Evolutionary conservation across 805 yeast species (phyloP).

Genomic region (Jamesozyma lodderae): DNA sequence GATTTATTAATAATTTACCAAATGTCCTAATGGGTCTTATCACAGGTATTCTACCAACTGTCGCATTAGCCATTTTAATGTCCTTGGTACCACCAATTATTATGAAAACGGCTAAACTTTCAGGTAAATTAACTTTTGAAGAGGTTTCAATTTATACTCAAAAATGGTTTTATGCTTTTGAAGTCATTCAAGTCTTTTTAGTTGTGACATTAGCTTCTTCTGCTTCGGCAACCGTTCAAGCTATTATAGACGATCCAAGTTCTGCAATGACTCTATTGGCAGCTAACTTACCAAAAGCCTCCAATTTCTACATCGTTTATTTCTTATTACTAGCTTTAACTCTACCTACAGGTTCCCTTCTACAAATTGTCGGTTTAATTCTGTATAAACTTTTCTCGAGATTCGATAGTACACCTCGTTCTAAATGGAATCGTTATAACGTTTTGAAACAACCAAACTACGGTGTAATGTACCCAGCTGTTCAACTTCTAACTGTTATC

Average conservation of each 20-base stretch:
- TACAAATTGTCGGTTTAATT: constrained; percentile 67
- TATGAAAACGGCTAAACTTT: constrained; percentile 60
- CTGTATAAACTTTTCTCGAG: constrained; percentile 65
- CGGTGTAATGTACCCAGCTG: constrained; percentile 76
- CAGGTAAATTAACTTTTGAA: constrained; percentile 66
- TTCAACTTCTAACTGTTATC: constrained; percentile 66
- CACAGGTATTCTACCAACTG: constrained; percentile 80
- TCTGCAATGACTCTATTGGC: constrained; percentile 70
- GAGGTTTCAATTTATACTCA: constrained; percentile 76
- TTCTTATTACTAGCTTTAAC: constrained; percentile 75
- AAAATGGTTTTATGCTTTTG: constrained; percentile 82
- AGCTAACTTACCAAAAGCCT: constrained; percentile 72
- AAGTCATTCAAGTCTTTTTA: constrained; percentile 80
- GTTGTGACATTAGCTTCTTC: constrained; percentile 80
- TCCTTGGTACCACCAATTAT: constrained; percentile 78
- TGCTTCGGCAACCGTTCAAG: constrained; percentile 64
- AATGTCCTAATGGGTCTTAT: constrained; percentile 62
- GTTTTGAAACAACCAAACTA: constrained; percentile 59
- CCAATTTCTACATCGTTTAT: constrained; percentile 82
- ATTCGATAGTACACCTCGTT: constrained; percentile 83
- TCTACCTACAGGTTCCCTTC: constrained; percentile 62
- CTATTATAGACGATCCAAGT: constrained; percentile 55
- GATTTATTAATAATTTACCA: constrained; percentile 72
- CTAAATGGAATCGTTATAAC: constrained; percentile 74
- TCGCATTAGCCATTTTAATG: constrained; percentile 75